Conservation (phyloP, 2,329 filamentous ascomycete genomes). For the Leptosphaerulina australis region DNA sequence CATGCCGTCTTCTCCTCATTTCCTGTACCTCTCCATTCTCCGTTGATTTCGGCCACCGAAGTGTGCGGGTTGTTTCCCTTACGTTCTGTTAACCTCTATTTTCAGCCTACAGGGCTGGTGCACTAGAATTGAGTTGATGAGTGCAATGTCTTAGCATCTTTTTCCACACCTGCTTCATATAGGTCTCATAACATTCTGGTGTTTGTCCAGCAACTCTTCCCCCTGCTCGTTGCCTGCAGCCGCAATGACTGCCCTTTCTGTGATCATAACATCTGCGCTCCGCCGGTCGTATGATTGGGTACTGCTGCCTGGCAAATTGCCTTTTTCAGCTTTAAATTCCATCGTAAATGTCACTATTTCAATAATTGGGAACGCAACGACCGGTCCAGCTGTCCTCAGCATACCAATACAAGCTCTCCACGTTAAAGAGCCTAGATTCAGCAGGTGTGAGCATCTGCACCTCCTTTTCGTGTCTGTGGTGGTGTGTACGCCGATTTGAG, state of each 20-base stretch:
- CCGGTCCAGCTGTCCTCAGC: constrained; percentile 36
- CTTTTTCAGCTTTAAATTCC: neutral
- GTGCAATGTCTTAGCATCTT: neutral
- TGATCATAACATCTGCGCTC: too few species aligned
- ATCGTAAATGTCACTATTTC: constrained; percentile 31
- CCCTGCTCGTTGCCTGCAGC: too few species aligned
- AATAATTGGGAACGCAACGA: constrained; percentile 38
- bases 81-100: constrained; percentile 42
- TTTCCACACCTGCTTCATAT: neutral
- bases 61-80: constrained; percentile 38
- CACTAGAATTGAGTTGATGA: constrained; percentile 14
- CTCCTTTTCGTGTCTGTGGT: constrained; percentile 38
- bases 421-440: neutral
- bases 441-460: constrained; percentile 25
- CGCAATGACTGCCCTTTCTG: too few species aligned
- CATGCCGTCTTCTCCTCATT: constrained; percentile 39
- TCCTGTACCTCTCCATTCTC: constrained; percentile 42
- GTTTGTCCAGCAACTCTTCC: neutral
- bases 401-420: constrained; percentile 36
- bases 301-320: neutral
- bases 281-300: too few species aligned
- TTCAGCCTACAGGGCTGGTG: constrained; percentile 31
- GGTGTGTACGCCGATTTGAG: constrained; percentile 36
- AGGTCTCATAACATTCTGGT: neutral
- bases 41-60: constrained; percentile 41